A percentile compares a stretch with the other conserved stretches of the same genome.
These are phyloP conservation scores for Dothistroma pini DNA, from an alignment of 2,329 filamentous ascomycete species.

Conservation along the genomic window DNA sequence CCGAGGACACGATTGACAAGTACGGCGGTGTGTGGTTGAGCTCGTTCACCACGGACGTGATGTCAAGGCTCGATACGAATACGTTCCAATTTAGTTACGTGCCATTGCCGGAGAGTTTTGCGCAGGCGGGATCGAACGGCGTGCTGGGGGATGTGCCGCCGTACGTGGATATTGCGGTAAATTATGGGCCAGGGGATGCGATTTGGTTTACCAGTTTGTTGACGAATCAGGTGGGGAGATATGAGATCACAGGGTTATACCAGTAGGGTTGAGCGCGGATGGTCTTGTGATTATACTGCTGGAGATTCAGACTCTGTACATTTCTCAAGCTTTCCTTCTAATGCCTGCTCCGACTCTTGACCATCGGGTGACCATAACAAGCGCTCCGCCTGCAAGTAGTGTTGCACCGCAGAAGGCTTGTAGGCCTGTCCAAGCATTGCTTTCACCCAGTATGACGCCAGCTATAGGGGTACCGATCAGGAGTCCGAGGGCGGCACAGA, in stretches of 20 bases:
- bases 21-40: slow-evolving; percentile 21
- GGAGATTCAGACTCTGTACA: too few species aligned
- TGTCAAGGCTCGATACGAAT: slow-evolving; percentile 19
- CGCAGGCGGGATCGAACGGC: slow-evolving; percentile 2
- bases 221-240: slow-evolving; percentile 18
- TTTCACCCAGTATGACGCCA: slow-evolving; percentile 17
- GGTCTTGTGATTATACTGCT: too few species aligned
- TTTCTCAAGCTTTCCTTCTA: slow-evolving; percentile 16
- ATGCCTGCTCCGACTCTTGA: slow-evolving; percentile 14
- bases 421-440: slow-evolving; percentile 18
- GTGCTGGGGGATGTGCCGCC: slow-evolving; percentile 15
- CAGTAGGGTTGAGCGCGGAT: too few species aligned
- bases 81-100: slow-evolving; percentile 18
- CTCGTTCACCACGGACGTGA: slow-evolving; percentile 16
- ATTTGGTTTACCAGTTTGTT: slow-evolving; percentile 18
- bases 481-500: slow-evolving; percentile 24
- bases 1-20: slow-evolving; percentile 23
- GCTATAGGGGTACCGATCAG: slow-evolving; percentile 29
- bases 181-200: slow-evolving; percentile 22
- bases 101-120: slow-evolving; percentile 10
- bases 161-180: slow-evolving; percentile 21
- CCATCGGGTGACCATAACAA: slow-evolving; percentile 20
- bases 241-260: slow-evolving; percentile 4
- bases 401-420: slow-evolving; percentile 26
- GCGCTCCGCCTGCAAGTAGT: slow-evolving; percentile 16